Evolutionary conservation across 371 early-diverging fungal genomes (phyloP).

Genomic region (Mucor irregularis): DNA sequence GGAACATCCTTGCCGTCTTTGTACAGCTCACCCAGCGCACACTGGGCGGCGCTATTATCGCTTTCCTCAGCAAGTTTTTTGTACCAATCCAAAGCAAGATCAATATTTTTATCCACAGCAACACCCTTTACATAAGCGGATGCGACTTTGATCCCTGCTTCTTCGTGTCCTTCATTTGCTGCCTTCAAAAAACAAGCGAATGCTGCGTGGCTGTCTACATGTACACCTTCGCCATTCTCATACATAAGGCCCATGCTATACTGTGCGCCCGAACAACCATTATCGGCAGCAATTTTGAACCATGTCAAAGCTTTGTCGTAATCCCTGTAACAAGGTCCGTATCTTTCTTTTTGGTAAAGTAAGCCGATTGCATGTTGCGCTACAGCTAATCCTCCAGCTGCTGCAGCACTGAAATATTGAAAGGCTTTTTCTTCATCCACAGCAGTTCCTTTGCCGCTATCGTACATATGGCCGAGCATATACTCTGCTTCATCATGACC

Average conservation of each 20-base stretch:
- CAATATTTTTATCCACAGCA: conserved; percentile 58
- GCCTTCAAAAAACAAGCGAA: conserved; percentile 63
- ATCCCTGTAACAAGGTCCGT: no score
- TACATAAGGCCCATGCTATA: conserved; percentile 2
- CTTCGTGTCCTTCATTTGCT: conserved; percentile 62
- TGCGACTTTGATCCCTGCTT: conserved; percentile 74
- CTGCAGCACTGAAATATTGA: no score
- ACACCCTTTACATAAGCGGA: conserved; percentile 72
- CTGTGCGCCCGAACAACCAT: background rate
- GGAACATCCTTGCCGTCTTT: conserved; percentile 81
- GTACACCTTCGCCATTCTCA: conserved; percentile 1
- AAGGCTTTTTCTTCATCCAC: no score
- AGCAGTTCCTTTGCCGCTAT: no score
- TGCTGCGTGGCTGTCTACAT: no score
- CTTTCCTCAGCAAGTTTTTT: conserved; percentile 68
- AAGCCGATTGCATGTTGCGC: no score
- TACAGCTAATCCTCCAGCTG: no score
- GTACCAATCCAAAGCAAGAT: conserved; percentile 62
- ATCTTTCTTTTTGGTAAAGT: no score
- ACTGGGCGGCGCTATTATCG: conserved; percentile 63
- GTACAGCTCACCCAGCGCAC: conserved; percentile 80
- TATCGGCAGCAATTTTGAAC: background rate
- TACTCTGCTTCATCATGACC: no score
- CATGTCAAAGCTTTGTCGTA: background rate
- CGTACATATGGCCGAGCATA: no score